Evolutionary conservation across 371 early-diverging fungal species (phyloP).

Genomic region (Mortierella sp.): DNA sequence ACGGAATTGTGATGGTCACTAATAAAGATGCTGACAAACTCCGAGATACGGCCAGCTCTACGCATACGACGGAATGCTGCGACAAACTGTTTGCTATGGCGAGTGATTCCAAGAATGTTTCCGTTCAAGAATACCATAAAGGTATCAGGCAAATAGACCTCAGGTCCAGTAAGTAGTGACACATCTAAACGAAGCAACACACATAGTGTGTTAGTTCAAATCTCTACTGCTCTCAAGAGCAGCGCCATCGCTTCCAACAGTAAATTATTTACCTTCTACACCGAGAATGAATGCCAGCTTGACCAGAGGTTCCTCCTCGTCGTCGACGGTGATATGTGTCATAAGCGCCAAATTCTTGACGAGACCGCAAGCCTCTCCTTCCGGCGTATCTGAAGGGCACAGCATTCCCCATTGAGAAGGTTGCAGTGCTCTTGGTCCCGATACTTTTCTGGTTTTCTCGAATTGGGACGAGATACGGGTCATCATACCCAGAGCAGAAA

Average conservation of each 20-base stretch:
- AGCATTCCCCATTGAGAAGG: conserved; percentile 99
- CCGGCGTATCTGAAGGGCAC: conserved; percentile 99
- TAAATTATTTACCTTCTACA: conserved; percentile 69
- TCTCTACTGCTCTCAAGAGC: background rate
- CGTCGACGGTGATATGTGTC: conserved; percentile 99
- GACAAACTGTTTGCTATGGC: conserved; percentile 84
- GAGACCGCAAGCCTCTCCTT: conserved; percentile 99
- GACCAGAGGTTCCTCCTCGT: conserved; percentile 84
- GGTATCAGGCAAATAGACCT: conserved; percentile 80
- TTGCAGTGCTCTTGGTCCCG: conserved; percentile 98
- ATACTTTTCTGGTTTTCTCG: conserved; percentile 99
- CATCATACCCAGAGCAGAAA: conserved; percentile 99
- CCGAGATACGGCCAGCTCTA: conserved; percentile 88
- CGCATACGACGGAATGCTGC: conserved; percentile 87
- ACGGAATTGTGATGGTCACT: conserved; percentile 89
- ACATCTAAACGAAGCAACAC: conserved; percentile 67
- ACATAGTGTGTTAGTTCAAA: background rate
- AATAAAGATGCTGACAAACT: conserved; percentile 95
- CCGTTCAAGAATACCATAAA: conserved; percentile 95
- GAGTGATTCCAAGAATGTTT: conserved; percentile 90
- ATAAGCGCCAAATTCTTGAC: conserved; percentile 99
- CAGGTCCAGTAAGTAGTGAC: conserved; percentile 83
- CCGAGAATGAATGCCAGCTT: conserved; percentile 87
- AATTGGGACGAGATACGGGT: conserved; percentile 99
- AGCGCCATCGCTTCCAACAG: background rate